phyloP scores from a whole-genome alignment of 2,329 filamentous ascomycete species.

The Periconia sp. region DNA sequence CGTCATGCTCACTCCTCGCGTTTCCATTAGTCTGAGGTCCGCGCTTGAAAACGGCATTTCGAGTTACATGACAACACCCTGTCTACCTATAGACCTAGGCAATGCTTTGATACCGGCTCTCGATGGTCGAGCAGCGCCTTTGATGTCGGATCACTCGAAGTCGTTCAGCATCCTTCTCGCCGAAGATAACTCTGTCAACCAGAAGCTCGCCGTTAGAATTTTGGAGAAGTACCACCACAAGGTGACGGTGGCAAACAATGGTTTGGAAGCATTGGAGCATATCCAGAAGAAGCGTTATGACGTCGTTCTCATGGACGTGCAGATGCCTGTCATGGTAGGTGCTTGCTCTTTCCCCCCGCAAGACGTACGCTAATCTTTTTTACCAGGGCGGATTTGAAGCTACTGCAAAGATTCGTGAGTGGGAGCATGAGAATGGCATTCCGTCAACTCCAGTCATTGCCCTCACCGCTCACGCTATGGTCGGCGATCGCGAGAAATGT shows the following conservation, averaged over 20 bases:
- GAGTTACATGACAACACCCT: conserved; percentile 99
- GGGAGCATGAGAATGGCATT: conserved; percentile 80
- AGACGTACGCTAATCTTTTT: conserved; percentile 44
- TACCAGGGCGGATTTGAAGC: conserved; percentile 89
- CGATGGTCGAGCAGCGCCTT: conserved; percentile 89
- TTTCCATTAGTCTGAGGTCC: conserved; percentile 91
- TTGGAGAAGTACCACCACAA: conserved; percentile 95
- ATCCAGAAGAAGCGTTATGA: conserved; percentile 93
- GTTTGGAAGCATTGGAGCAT: conserved; percentile 89
- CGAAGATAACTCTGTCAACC: conserved; percentile 97
- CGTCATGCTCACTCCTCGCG: conserved; percentile 85
- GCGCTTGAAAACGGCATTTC: conserved; percentile 94
- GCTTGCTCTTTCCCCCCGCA: not conserved
- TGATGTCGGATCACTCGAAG: conserved; percentile 89
- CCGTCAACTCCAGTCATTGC: conserved; percentile 94
- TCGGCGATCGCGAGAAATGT: conserved; percentile 96
- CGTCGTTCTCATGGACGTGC: conserved; percentile 98
- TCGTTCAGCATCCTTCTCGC: conserved; percentile 95
- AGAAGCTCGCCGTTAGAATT: conserved; percentile 94
- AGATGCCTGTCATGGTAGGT: conserved; percentile 98
- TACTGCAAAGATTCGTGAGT: conserved; percentile 94
- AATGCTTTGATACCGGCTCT: conserved; percentile 96
- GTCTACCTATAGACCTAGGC: conserved; percentile 88
- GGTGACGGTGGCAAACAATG: conserved; percentile 93
- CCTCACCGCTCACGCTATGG: conserved; percentile 96